phyloP scores from a whole-genome alignment of 805 yeast species.

The Cyberlindnera galapagoensis region DNA sequence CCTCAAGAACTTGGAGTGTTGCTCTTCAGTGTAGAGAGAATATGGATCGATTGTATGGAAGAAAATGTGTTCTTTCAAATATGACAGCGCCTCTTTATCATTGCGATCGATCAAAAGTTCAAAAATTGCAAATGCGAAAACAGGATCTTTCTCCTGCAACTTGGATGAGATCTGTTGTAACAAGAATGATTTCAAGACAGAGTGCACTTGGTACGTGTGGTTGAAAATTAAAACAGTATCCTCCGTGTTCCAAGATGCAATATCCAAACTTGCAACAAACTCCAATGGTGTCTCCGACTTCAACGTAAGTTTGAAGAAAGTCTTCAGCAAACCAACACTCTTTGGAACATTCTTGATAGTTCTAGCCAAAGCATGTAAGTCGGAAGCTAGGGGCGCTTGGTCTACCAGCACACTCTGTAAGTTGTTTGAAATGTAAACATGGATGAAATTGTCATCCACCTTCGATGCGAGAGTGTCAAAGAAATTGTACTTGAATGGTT shows the following conservation, averaged over 20 bases:
- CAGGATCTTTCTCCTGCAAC: slow-evolving; percentile 4
- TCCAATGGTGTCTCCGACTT: slow-evolving; percentile 3
- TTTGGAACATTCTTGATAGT: slow-evolving; percentile 9
- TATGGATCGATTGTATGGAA: slow-evolving; percentile 13
- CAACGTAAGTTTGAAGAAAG: slow-evolving; percentile 7
- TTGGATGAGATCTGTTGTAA: neutral
- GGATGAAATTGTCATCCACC: slow-evolving; percentile 3
- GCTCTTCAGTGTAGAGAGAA: slow-evolving; percentile 1
- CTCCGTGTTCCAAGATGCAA: neutral
- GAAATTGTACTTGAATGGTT: slow-evolving; percentile 11
- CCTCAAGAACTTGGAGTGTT: slow-evolving; percentile 1
- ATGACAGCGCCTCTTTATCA: slow-evolving; percentile 1
- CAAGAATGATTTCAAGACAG: neutral
- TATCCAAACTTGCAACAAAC: slow-evolving; percentile 1
- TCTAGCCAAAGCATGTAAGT: slow-evolving; percentile 9
- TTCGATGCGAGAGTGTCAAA: slow-evolving; percentile 9
- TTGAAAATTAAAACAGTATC: slow-evolving; percentile 2
- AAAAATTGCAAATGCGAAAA: slow-evolving; percentile 6
- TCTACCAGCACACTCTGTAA: slow-evolving; percentile 20
- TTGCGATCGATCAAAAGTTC: neutral
- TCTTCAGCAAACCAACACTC: slow-evolving; percentile 6
- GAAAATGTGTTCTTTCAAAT: slow-evolving; percentile 9
- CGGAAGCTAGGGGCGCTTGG: slow-evolving; percentile 2
- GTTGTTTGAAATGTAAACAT: slow-evolving; percentile 16
- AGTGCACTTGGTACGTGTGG: slow-evolving; percentile 1